Percentiles rank a stretch among this genome's conserved stretches.
phyloP scores from a whole-genome alignment of 176 grass and related monocot genomes.

The Musa itinerans region DNA sequence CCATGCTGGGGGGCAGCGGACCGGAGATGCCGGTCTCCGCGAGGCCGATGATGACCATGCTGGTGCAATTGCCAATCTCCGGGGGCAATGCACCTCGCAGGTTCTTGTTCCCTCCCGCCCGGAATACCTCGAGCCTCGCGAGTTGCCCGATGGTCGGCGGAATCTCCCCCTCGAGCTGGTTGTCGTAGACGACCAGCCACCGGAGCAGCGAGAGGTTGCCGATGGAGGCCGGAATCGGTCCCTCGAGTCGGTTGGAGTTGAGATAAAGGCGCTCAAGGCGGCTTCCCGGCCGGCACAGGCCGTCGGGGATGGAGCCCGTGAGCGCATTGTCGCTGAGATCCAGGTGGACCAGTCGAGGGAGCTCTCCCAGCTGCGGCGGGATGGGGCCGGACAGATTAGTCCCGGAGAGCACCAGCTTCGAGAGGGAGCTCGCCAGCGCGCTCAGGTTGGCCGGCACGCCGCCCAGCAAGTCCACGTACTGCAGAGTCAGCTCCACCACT shows the following conservation, averaged over 20 bases:
- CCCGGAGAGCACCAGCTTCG: conserved; percentile 46
- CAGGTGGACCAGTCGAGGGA: conserved; percentile 39
- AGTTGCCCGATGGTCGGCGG: conserved; percentile 43
- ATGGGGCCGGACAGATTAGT: conserved; percentile 64
- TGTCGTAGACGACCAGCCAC: conserved; percentile 69
- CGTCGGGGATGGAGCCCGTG: conserved; percentile 40
- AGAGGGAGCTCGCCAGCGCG: conserved; percentile 35
- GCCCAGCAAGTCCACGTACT: conserved; percentile 53
- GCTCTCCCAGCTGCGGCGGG: conserved; percentile 38
- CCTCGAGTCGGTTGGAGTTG: conserved; percentile 63
- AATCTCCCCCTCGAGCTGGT: conserved; percentile 58
- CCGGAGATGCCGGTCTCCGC: conserved; percentile 76
- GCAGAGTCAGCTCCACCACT: conserved; percentile 45
- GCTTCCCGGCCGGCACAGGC: conserved; percentile 56
- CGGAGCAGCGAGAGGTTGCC: conserved; percentile 47
- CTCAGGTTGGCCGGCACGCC: conserved; percentile 37
- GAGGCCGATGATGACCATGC: conserved; percentile 58
- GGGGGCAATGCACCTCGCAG: conserved; percentile 49
- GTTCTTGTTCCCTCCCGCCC: conserved; percentile 70
- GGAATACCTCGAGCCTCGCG: conserved; percentile 41
- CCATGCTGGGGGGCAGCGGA: conserved; percentile 37
- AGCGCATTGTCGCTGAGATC: conserved; percentile 77
- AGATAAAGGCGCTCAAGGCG: conserved; percentile 42
- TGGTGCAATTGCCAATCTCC: conserved; percentile 51
- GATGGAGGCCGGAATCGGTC: conserved; percentile 44